Evolutionary conservation across 2,329 filamentous ascomycete species (phyloP).

Genomic region (Massarina eburnea): DNA sequence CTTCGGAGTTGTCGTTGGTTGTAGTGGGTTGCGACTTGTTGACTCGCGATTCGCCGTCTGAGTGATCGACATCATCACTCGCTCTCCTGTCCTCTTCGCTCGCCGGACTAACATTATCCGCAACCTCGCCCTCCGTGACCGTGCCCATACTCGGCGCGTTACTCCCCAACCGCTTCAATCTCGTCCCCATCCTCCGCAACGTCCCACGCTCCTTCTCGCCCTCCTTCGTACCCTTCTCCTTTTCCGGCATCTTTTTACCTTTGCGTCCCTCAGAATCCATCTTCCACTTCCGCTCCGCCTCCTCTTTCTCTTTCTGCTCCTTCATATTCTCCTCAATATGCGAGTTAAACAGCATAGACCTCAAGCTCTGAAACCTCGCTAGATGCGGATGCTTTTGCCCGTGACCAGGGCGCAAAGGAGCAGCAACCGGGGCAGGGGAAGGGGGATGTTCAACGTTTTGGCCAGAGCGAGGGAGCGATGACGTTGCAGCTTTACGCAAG

Average conservation of each 20-base stretch:
- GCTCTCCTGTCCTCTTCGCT: conserved; percentile 12
- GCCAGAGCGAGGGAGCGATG: conserved; percentile 8
- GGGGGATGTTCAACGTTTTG: conserved; percentile 10
- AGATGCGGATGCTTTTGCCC: conserved; percentile 24
- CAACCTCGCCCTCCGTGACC: conserved; percentile 20
- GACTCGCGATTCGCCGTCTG: conserved; percentile 25
- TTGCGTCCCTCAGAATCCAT: conserved; percentile 30
- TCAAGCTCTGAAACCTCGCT: conserved; percentile 36
- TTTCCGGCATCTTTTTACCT: conserved; percentile 25
- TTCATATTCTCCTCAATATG: conserved; percentile 34
- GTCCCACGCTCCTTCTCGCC: conserved; percentile 12
- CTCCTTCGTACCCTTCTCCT: conserved; percentile 14
- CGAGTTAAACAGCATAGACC: conserved; percentile 35
- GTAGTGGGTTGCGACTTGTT: background rate
- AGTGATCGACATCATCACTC: conserved; percentile 31
- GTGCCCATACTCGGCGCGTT: conserved; percentile 26
- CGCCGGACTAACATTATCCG: background rate
- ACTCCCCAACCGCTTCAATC: conserved; percentile 30
- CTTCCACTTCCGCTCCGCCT: conserved; percentile 29
- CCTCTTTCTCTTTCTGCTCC: conserved; percentile 17
- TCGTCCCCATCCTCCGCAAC: conserved; percentile 25
- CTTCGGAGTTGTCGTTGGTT: conserved; percentile 5
- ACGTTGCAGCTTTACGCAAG: conserved; percentile 7
- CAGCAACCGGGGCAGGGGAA: conserved; percentile 6
- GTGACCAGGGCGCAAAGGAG: background rate